Base-by-base conservation (phyloP, 1,284 basidiomycete genomes). In the Fistulina hepatica region DNA sequence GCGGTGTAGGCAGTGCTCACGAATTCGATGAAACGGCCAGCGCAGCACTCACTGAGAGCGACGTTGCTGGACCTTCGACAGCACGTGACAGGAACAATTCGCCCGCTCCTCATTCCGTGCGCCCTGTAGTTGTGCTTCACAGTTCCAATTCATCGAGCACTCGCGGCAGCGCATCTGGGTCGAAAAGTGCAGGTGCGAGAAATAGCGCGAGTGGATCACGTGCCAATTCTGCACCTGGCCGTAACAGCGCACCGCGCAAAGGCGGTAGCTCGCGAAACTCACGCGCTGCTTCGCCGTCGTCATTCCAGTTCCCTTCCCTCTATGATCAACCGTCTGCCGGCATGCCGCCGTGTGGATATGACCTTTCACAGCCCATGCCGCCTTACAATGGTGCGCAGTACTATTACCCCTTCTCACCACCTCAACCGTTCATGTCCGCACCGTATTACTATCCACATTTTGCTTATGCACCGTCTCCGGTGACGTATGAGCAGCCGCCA, bases 11-110 rank as follows among this genome's bases (percentile, higher is more conserved):
- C 33, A 65, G 64, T 39, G 81, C 75, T 46, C 54, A 71, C 33
- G 81, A 81, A 47, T 56, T 71, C 7, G 77, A 81, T 42, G 81
- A 82, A 44, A 66, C 70, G 10, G 67, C 63, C 21, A 78, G 76
- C 51, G 79, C 76, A 12, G 75, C 75, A 21, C 68, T 78, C 6
- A 83, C 81, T 6, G 81, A 85, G 57, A 83, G 81, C 54, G 82
- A 86, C 56, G 81, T 78, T 71, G 81, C 81, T 3, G 73, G 65
- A 2, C 73, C 80, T 22, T 57, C 60, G 7, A 55, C 48, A 6
- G 48, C 49, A 15, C 62, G 63, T 39, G 59, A 64, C 26, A 62
- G 71, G 31, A 71, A 76, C n/a, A n/a, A n/a, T n/a, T n/a, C n/a
- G n/a, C n/a, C n/a, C n/a, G n/a, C n/a, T n/a, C n/a, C n/a, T n/a